Evolutionary conservation across 257 asterid genomes (phyloP).

Genomic region (Ilex asprella): DNA sequence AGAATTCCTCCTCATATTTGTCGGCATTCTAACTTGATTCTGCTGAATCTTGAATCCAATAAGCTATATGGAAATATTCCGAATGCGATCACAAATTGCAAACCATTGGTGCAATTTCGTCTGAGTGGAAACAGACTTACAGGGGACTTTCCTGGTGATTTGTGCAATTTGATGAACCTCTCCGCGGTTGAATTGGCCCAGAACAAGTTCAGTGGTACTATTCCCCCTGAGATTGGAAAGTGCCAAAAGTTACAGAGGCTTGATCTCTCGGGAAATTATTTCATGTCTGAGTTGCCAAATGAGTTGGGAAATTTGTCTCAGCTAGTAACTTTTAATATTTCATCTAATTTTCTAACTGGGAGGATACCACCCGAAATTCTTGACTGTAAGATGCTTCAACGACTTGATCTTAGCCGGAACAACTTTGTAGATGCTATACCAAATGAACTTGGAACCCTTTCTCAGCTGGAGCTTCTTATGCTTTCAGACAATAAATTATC

Average conservation of each 20-base stretch:
- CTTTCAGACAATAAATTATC: conserved; percentile 64
- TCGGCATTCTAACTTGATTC: conserved; percentile 41
- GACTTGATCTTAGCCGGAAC: conserved; percentile 84
- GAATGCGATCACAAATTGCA: conserved; percentile 48
- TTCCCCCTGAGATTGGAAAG: conserved; percentile 54
- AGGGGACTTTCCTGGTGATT: conserved; percentile 64
- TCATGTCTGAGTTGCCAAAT: conserved; percentile 53
- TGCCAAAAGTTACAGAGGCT: conserved; percentile 82
- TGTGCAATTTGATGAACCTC: conserved; percentile 61
- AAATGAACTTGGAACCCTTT: conserved; percentile 53
- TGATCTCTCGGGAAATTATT: conserved; percentile 62
- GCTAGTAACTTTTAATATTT: conserved; percentile 73
- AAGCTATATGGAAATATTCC: conserved; percentile 62
- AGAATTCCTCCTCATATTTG: conserved; percentile 69
- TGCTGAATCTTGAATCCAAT: conserved; percentile 73
- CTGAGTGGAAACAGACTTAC: conserved; percentile 47
- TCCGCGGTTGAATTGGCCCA: conserved; percentile 76
- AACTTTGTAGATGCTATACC: conserved; percentile 53
- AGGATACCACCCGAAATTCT: conserved; percentile 51
- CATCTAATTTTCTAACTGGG: conserved; percentile 59
- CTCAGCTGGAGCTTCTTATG: conserved; percentile 69
- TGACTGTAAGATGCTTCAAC: conserved; percentile 64
- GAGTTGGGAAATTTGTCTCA: conserved; percentile 59
- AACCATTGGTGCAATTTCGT: conserved; percentile 64
- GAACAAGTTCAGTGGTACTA: conserved; percentile 59